A percentile compares a stretch with the other conserved stretches of the same genome.
These are phyloP conservation scores for Syzygium syzygioides DNA, from an alignment of 441 rosid genomes.

Conservation along the genomic window DNA sequence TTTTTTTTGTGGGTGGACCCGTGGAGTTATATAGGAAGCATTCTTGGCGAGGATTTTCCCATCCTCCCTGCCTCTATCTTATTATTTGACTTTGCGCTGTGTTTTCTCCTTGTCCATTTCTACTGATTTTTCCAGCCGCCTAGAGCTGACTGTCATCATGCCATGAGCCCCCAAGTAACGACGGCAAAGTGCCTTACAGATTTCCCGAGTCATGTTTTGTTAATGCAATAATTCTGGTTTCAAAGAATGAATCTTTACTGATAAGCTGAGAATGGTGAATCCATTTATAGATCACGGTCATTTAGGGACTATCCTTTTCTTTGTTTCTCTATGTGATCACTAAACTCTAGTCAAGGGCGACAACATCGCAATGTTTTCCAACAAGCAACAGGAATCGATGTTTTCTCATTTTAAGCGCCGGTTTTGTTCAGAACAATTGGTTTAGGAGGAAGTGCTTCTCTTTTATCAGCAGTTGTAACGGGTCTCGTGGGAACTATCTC, in stretches of 20 bases:
- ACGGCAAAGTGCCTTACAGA: not conserved
- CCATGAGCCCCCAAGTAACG: not conserved
- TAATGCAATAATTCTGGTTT: not conserved
- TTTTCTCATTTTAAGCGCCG: slow-evolving; percentile 45
- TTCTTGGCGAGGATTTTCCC: not conserved
- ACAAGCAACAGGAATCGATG: slow-evolving; percentile 45
- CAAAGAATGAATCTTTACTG: not conserved
- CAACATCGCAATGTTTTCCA: slow-evolving; percentile 17
- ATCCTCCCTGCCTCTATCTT: not conserved
- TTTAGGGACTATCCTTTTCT: not conserved
- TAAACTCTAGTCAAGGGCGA: not conserved
- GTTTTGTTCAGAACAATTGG: slow-evolving; percentile 41
- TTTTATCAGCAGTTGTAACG: slow-evolving; percentile 34
- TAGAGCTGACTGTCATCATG: not conserved
- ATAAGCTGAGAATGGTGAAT: not conserved
- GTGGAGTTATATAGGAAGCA: not conserved
- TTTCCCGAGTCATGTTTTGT: not conserved
- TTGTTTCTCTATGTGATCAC: not conserved
- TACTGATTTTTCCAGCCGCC: not conserved
- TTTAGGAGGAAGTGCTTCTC: slow-evolving; percentile 34
- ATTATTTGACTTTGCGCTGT: not conserved
- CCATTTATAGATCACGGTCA: not conserved
- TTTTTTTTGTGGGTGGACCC: not conserved
- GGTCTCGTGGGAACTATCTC: slow-evolving; percentile 30
- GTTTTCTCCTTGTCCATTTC: not conserved